These are phyloP conservation scores for Aureobasidium zeae DNA, from an alignment of 2,329 filamentous ascomycete genomes.

Conservation along the genomic window DNA sequence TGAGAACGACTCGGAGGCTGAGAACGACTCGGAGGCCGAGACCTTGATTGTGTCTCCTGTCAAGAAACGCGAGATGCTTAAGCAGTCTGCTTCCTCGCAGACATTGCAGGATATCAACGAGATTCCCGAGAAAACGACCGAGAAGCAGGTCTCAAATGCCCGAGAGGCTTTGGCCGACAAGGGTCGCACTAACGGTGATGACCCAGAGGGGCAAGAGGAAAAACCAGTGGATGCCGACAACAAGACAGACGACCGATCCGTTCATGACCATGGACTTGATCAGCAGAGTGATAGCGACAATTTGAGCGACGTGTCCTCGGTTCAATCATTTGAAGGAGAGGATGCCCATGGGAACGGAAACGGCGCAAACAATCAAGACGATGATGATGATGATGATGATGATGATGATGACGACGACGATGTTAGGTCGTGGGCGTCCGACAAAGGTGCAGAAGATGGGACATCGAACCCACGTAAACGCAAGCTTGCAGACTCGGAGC, in stretches of 20 bases:
- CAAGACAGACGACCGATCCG: neutral
- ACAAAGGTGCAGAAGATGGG: constrained; percentile 16
- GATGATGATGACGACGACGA: constrained; percentile 15
- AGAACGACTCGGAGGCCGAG: constrained; percentile 42
- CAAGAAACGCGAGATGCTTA: constrained; percentile 31
- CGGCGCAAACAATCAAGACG: neutral
- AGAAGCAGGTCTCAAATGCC: neutral
- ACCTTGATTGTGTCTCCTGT: constrained; percentile 39
- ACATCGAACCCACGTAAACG: constrained; percentile 29
- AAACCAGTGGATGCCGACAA: neutral
- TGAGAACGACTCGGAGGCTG: constrained; percentile 40
- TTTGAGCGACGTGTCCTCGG: constrained; percentile 25
- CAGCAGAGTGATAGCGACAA: constrained; percentile 26
- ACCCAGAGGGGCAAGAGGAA: constrained; percentile 6
- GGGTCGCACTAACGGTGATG: constrained; percentile 31
- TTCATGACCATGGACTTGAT: neutral
- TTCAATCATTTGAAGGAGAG: constrained; percentile 19
- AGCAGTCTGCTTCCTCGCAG: constrained; percentile 22
- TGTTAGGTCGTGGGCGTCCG: constrained; percentile 18
- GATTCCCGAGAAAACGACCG: neutral
- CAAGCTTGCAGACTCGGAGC: constrained; percentile 23
- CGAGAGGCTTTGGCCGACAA: neutral
- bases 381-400: constrained; percentile 1
- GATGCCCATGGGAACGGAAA: no score
- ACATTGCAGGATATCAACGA: constrained; percentile 5